phyloP scores from a whole-genome alignment of 2,329 filamentous ascomycete species.

The Blastomyces gilchristii region DNA sequence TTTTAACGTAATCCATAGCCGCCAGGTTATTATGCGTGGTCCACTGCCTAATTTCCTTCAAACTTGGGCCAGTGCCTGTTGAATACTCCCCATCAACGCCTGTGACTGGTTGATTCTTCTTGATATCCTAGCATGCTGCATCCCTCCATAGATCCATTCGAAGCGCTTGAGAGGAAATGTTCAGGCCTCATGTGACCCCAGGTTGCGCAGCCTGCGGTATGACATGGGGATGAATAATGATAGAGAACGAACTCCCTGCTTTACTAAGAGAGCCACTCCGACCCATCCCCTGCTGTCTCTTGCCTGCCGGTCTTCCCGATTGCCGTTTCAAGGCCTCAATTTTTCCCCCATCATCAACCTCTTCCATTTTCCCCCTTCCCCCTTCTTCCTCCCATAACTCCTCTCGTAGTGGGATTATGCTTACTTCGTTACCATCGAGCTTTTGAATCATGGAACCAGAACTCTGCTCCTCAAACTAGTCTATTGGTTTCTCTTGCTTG shows the following conservation, averaged over 20 bases:
- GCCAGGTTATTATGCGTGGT: too few species aligned
- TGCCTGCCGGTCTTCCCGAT: too few species aligned
- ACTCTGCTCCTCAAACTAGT: background rate
- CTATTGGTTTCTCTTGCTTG: background rate
- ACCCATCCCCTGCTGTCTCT: background rate
- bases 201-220: background rate
- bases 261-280: background rate
- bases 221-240: background rate
- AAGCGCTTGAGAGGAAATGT: background rate
- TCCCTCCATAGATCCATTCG: background rate
- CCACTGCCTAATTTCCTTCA: background rate
- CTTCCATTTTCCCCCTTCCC: too few species aligned
- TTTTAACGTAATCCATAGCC: too few species aligned
- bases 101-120: background rate
- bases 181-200: background rate
- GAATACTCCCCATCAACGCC: background rate
- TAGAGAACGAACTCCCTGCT: background rate
- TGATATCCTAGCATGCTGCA: background rate
- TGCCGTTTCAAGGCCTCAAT: background rate
- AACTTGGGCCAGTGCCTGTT: background rate
- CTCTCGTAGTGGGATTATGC: background rate
- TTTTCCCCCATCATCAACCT: background rate
- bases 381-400: background rate
- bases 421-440: background rate
- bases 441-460: background rate